Percentiles rank a stretch among this genome's conserved stretches.
These are phyloP conservation scores for Centrapalus pauciflorus DNA, from an alignment of 129 eudicot species.

Conservation along the genomic window DNA sequence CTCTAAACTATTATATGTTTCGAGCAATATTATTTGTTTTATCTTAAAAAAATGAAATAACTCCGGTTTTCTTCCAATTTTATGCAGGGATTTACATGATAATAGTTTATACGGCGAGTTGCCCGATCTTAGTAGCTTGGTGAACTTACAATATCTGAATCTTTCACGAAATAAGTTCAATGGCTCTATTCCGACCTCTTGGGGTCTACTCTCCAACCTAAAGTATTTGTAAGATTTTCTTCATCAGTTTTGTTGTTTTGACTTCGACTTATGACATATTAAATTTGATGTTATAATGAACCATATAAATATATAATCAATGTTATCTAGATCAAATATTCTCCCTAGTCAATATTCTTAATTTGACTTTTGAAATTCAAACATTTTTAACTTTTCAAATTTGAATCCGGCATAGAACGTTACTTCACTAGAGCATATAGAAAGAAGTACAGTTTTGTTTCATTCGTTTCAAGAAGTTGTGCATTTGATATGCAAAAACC, in stretches of 20 bases:
- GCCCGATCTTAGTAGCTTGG: conserved; percentile 75
- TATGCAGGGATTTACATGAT: conserved; percentile 70
- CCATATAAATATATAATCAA: background rate
- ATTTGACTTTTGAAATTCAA: background rate
- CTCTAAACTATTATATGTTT: background rate
- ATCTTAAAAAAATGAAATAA: background rate
- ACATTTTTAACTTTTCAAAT: background rate
- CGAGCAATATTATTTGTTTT: background rate
- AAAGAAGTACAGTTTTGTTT: background rate
- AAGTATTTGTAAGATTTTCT: conserved; percentile 62
- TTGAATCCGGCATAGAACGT: background rate
- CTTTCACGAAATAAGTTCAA: conserved; percentile 55
- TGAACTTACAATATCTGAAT: conserved; percentile 57
- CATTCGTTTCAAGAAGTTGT: background rate
- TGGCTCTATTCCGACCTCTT: conserved; percentile 72
- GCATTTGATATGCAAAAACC: background rate
- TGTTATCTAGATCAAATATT: background rate
- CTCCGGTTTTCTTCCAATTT: background rate
- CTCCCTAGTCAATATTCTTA: background rate
- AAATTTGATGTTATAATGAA: background rate
- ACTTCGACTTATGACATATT: background rate
- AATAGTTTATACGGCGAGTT: conserved; percentile 60
- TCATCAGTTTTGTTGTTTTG: background rate
- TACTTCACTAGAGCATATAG: background rate
- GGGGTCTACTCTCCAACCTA: conserved; percentile 72